Conservation (phyloP, 768 basidiomycete genomes). For the Ephemerocybe angulata region DNA sequence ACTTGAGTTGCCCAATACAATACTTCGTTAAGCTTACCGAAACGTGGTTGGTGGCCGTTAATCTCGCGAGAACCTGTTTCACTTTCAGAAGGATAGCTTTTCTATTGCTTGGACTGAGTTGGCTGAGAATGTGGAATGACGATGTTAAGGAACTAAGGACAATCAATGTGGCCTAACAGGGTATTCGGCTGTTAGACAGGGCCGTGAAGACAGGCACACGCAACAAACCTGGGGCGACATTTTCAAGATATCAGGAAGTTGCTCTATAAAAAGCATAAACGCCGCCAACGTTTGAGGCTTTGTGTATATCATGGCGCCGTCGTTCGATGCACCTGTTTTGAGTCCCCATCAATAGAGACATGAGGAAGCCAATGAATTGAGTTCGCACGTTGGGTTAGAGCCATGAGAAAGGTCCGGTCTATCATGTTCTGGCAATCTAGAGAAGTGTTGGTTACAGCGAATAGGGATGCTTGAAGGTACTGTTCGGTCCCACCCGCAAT, state of each 20-base stretch:
- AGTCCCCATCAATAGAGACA: slow-evolving; percentile 9
- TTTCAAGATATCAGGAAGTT: slow-evolving; percentile 44
- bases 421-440: slow-evolving; percentile 49
- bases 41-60: slow-evolving; percentile 44
- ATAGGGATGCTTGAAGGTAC: no score
- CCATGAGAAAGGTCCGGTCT: slow-evolving; percentile 26
- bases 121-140: slow-evolving; percentile 56
- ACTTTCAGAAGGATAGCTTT: slow-evolving; percentile 46
- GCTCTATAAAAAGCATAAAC: slow-evolving; percentile 56
- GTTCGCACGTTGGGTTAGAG: slow-evolving; percentile 23
- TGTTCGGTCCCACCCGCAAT: slow-evolving; percentile 54
- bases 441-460: neutral
- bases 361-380: slow-evolving; percentile 12
- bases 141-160: slow-evolving; percentile 67
- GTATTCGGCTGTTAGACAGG: neutral
- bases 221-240: slow-evolving; percentile 42
- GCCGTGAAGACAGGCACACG: neutral
- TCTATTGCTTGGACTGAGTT: slow-evolving; percentile 36
- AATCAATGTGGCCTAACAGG: slow-evolving; percentile 51
- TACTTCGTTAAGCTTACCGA: slow-evolving; percentile 43
- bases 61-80: slow-evolving; percentile 49
- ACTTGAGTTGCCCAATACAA: no score
- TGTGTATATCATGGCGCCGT: slow-evolving; percentile 26
- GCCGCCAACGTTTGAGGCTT: slow-evolving; percentile 43
- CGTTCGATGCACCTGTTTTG: neutral